Conservation (phyloP, 1,139 yeast genomes). For the Zygosaccharomyces sapae region DNA sequence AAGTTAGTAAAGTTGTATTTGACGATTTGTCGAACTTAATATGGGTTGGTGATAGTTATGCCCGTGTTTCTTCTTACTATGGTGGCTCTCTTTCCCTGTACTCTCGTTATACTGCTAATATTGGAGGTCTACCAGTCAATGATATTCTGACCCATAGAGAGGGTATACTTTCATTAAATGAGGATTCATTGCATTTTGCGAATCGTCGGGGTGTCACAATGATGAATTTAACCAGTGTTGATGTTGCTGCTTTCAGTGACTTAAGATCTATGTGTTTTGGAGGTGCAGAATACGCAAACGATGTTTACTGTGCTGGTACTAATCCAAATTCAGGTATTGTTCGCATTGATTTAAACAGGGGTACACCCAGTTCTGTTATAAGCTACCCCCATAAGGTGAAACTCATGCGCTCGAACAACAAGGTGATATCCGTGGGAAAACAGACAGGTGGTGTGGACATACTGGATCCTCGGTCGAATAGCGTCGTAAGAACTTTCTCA, state of each 20-base stretch:
- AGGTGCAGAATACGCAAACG: slow-evolving; percentile 29
- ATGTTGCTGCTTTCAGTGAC: slow-evolving; percentile 37
- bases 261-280: slow-evolving; percentile 39
- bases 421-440: slow-evolving; percentile 59
- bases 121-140: slow-evolving; percentile 41
- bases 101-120: slow-evolving; percentile 49
- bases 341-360: slow-evolving; percentile 58
- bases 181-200: slow-evolving; percentile 50
- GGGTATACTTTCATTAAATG: slow-evolving; percentile 58
- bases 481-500: slow-evolving; percentile 55
- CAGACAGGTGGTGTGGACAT: slow-evolving; percentile 68
- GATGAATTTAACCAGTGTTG: slow-evolving; percentile 38
- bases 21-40: slow-evolving; percentile 69
- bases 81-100: slow-evolving; percentile 36
- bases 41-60: slow-evolving; percentile 77
- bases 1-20: slow-evolving; percentile 42
- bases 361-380: slow-evolving; percentile 36
- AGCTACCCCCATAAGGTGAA: slow-evolving; percentile 42
- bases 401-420: slow-evolving; percentile 41
- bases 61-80: slow-evolving; percentile 47
- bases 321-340: slow-evolving; percentile 43
- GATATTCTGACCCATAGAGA: slow-evolving; percentile 52
- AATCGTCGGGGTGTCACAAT: slow-evolving; percentile 54
- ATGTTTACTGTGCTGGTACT: slow-evolving; percentile 47
- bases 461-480: slow-evolving; percentile 62